phyloP scores from a whole-genome alignment of 2,329 filamentous ascomycete species.

The Drechslerella dactyloides region DNA sequence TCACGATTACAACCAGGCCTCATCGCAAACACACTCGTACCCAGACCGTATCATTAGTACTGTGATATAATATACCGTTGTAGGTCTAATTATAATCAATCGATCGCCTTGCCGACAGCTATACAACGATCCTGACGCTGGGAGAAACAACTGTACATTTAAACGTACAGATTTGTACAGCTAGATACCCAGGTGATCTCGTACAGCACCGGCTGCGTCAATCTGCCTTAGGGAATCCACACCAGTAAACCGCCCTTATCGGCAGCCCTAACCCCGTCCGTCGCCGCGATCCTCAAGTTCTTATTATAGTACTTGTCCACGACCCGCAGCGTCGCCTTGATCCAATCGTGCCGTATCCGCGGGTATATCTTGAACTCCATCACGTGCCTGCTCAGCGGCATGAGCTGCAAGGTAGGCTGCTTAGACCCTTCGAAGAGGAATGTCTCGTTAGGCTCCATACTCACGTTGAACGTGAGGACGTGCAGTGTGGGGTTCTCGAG shows the following conservation, averaged over 20 bases:
- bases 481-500: conserved; percentile 95
- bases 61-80: no score
- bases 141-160: no score
- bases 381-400: conserved; percentile 77
- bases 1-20: no score
- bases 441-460: conserved; percentile 88
- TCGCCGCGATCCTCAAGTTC: conserved; percentile 78
- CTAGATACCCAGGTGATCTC: no score
- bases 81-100: no score
- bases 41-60: no score
- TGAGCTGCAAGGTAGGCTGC: conserved; percentile 75
- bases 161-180: no score
- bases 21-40: no score
- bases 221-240: conserved; percentile 63
- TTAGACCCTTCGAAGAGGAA: conserved; percentile 95
- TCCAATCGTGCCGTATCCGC: conserved; percentile 66
- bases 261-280: conserved; percentile 69
- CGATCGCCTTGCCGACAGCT: no score
- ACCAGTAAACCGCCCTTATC: conserved; percentile 70
- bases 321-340: conserved; percentile 75
- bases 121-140: no score
- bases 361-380: conserved; percentile 78
- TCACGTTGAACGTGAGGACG: conserved; percentile 88
- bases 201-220: no score
- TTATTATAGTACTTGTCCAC: conserved; percentile 94